A percentile compares a stretch with the other conserved stretches of the same genome.
Conservation (phyloP, 2,329 filamentous ascomycete species). For the Alternaria panax region DNA sequence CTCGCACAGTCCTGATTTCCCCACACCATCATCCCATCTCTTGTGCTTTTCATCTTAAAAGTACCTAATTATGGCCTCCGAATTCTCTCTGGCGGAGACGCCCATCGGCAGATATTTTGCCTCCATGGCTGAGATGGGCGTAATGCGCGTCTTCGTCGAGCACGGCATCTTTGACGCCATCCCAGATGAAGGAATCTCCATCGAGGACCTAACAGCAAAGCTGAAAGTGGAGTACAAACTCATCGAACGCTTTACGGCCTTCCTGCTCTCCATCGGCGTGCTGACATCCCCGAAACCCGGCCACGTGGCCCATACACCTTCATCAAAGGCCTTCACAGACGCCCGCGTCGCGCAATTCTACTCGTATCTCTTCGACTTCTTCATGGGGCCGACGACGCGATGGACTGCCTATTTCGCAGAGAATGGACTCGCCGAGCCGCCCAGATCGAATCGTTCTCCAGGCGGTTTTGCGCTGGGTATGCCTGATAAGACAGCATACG, state of each 20-base stretch:
- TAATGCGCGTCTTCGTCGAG: constrained; percentile 14
- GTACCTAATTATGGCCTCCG: constrained; percentile 2
- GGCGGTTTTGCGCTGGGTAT: constrained; percentile 9
- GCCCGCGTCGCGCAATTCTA: constrained; percentile 9
- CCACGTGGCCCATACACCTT: constrained; percentile 11
- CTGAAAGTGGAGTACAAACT: constrained; percentile 8
- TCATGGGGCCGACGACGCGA: constrained; percentile 8
- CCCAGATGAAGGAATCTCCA: constrained; percentile 9
- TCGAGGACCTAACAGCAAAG: constrained; percentile 6
- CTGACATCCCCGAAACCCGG: constrained; percentile 5
- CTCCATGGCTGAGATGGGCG: constrained; percentile 16
- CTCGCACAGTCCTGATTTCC: not conserved
- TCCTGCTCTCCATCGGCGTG: constrained; percentile 7
- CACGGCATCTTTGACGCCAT: constrained; percentile 14
- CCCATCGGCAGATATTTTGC: constrained; percentile 11
- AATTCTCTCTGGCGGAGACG: constrained; percentile 12
- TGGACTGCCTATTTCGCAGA: constrained; percentile 12
- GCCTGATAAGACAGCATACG: constrained; percentile 17
- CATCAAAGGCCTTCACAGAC: constrained; percentile 11
- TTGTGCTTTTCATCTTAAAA: not conserved
- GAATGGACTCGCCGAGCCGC: constrained; percentile 14
- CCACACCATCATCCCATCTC: not conserved
- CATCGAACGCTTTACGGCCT: constrained; percentile 8
- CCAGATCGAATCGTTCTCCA: constrained; percentile 10
- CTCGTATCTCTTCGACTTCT: constrained; percentile 15